Base-by-base conservation (phyloP, 768 basidiomycete genomes). In the Nidularia pulvinata region DNA sequence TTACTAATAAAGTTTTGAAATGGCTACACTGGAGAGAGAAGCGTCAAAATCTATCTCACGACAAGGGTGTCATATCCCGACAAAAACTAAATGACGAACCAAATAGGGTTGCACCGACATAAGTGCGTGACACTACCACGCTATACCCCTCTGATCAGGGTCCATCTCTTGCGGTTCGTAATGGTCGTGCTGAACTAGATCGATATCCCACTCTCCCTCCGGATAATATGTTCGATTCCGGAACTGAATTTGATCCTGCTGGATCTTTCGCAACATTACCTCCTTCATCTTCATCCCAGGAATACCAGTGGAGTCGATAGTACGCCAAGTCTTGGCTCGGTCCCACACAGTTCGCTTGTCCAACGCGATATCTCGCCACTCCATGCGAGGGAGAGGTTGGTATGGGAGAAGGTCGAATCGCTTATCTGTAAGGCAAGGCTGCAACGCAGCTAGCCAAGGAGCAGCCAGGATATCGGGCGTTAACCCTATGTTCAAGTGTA, bases 181-280 rank as follows among this genome's bases (percentile, higher is more conserved):
- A 43, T 55, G 53, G 33, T 67, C 63, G 11, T 61, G 56, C 49
- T 65, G 55, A 14, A 66, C 58, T 2, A 68, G 33, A 52, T 68
- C 67, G 39, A 66, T 59, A 51, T 63, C 61, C 67, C 65, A 66
- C 49, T 60, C 57, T 22, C 61, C 49, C 13, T 55, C 55, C 47
- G 13, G 46, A 36, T 50, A 54, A 13, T 51, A 58, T 13, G 19
- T 49, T 33, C 36, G 32, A 16, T 5, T 14, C 2, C 52, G 13
- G 10, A 46, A 19, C 14, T 19, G 37, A 32, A 33, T 34, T 33
- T n/a, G 48, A 16, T 51, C 46, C n/a, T 49, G 33, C 11, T 46
- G 37, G n/a, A 39, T 39, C 7, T 7, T n/a, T n/a, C n/a, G 9
- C 37, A 39, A 7, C 9, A 39, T n/a, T n/a, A 39, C n/a, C 37